phyloP scores from a whole-genome alignment of 2,329 filamentous ascomycete genomes.

The Remersonia thermophila region DNA sequence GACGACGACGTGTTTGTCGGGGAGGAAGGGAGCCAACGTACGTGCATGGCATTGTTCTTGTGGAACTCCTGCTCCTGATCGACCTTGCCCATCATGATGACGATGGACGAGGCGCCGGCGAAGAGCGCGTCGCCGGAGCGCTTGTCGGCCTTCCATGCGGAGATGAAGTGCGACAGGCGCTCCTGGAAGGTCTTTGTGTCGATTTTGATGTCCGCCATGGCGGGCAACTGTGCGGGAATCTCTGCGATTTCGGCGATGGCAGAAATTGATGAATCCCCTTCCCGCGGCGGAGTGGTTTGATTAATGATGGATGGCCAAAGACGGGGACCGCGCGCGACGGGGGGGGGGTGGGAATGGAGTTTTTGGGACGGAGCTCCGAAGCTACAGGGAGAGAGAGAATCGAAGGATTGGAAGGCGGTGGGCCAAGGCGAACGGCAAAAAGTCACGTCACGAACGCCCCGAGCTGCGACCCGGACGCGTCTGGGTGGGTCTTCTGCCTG shows the following conservation, averaged over 20 bases:
- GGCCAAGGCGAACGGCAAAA: too few species aligned
- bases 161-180: slow-evolving; percentile 74
- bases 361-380: too few species aligned
- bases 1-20: neutral
- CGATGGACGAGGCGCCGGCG: slow-evolving; percentile 71
- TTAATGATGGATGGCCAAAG: slow-evolving; percentile 7
- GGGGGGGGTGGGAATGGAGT: neutral
- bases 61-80: slow-evolving; percentile 66
- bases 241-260: slow-evolving; percentile 15
- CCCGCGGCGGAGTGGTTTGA: neutral
- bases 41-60: slow-evolving; percentile 95
- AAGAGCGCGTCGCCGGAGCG: slow-evolving; percentile 76
- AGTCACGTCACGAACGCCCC: slow-evolving; percentile 13
- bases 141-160: slow-evolving; percentile 94
- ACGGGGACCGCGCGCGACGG: slow-evolving; percentile 1
- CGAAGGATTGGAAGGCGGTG: neutral
- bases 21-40: slow-evolving; percentile 33
- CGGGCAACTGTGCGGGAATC: slow-evolving; percentile 23
- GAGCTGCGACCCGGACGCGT: too few species aligned
- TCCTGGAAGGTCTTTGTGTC: slow-evolving; percentile 90
- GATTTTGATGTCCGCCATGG: slow-evolving; percentile 79
- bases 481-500: slow-evolving; percentile 13
- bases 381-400: slow-evolving; percentile 9
- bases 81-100: slow-evolving; percentile 89
- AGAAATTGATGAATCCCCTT: slow-evolving; percentile 5